phyloP scores from a whole-genome alignment of 805 yeast genomes.

The Kodamaea laetipori region DNA sequence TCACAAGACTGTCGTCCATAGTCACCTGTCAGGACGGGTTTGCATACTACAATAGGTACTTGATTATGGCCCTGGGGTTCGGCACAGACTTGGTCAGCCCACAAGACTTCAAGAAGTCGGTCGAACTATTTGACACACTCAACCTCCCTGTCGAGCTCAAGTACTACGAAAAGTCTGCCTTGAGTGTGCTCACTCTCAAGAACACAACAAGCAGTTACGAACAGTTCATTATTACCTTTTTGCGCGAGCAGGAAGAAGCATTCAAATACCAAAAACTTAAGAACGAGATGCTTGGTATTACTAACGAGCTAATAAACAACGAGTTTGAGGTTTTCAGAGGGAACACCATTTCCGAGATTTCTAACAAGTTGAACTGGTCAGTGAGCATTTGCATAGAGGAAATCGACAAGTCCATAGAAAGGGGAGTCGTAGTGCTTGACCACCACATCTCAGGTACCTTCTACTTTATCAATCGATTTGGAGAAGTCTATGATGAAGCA shows the following conservation, averaged over 20 bases:
- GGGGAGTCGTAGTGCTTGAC: constrained; percentile 64
- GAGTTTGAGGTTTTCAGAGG: constrained; percentile 32
- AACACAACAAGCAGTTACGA: constrained; percentile 28
- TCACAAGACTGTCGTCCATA: constrained; percentile 38
- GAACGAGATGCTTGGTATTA: constrained; percentile 21
- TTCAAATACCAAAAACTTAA: constrained; percentile 28
- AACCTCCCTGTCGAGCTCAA: constrained; percentile 55
- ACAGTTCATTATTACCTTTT: constrained; percentile 27
- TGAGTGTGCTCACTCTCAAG: constrained; percentile 34
- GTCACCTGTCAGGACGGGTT: constrained; percentile 44
- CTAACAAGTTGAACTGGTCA: constrained; percentile 62
- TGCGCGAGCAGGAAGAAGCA: constrained; percentile 25
- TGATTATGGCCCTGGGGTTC: constrained; percentile 40
- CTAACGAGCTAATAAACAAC: constrained; percentile 23
- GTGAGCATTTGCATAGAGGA: constrained; percentile 66
- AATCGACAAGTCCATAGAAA: constrained; percentile 55
- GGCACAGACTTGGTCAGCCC: constrained; percentile 73
- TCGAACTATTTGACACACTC: constrained; percentile 55
- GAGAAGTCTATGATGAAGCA: constrained; percentile 13
- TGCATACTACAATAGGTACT: constrained; percentile 43
- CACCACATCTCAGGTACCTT: constrained; percentile 66
- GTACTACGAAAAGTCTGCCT: constrained; percentile 35
- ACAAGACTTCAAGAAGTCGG: constrained; percentile 62
- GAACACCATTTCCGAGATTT: constrained; percentile 42
- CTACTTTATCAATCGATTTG: constrained; percentile 54